Conservation (phyloP, 1,284 basidiomycete species). For the Microbotryum violaceum region DNA sequence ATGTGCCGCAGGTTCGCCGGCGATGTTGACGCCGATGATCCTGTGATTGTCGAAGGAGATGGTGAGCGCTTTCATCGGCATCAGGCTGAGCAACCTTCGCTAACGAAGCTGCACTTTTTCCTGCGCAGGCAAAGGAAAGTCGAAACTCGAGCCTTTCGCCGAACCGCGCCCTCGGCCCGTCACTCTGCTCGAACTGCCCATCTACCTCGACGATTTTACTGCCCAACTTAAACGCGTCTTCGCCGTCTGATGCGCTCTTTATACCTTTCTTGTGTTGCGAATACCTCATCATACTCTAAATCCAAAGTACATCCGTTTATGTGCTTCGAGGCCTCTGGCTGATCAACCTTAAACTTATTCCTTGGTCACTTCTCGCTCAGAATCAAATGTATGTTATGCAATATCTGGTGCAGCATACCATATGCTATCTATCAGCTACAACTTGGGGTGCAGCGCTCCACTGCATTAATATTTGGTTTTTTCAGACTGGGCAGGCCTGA, state of each 20-base stretch:
- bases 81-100: not conserved
- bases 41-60: constrained; percentile 33
- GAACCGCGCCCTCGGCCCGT: constrained; percentile 12
- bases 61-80: not conserved
- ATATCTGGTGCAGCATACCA: no score
- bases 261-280: not conserved
- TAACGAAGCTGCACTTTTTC: not conserved
- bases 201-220: constrained; percentile 13
- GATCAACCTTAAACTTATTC: no score
- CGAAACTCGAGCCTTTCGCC: constrained; percentile 9
- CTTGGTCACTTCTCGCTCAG: no score
- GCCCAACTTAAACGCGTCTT: constrained; percentile 19
- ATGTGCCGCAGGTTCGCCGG: constrained; percentile 15
- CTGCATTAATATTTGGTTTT: no score
- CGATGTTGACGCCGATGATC: constrained; percentile 29
- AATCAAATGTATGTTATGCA: no score
- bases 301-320: no score
- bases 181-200: constrained; percentile 12
- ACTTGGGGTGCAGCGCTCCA: no score
- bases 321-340: no score
- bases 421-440: no score
- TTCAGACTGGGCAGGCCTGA: no score
- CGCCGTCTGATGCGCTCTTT: constrained; percentile 6
- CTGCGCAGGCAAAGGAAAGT: constrained; percentile 7
- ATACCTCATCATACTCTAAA: not conserved